These are phyloP conservation scores for Thielaviopsis euricoi DNA, from an alignment of 2,329 filamentous ascomycete genomes.

Conservation along the genomic window DNA sequence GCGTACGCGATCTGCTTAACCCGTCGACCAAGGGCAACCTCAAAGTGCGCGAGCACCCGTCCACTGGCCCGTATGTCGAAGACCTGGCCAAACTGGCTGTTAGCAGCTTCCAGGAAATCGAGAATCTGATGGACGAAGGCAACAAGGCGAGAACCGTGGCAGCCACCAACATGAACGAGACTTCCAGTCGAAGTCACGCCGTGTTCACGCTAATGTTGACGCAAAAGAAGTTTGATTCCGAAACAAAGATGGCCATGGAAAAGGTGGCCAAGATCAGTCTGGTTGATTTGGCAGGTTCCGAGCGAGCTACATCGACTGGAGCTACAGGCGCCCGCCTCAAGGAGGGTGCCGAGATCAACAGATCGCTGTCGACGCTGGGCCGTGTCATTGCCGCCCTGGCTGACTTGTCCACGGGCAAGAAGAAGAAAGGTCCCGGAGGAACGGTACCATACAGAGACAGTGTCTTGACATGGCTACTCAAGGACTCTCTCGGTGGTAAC, in stretches of 20 bases:
- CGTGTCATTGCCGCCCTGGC: slow-evolving; percentile 94
- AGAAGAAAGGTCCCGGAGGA: slow-evolving; percentile 55
- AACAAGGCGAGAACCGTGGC: slow-evolving; percentile 97
- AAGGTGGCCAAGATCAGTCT: slow-evolving; percentile 96
- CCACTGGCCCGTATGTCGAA: slow-evolving; percentile 94
- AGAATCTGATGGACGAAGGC: slow-evolving; percentile 96
- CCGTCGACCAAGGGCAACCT: slow-evolving; percentile 90
- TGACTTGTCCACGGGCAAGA: slow-evolving; percentile 73
- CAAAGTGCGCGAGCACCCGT: slow-evolving; percentile 93
- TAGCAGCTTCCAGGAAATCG: slow-evolving; percentile 84
- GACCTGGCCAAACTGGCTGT: slow-evolving; percentile 93
- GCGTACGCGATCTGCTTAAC: slow-evolving; percentile 88
- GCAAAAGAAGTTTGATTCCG: slow-evolving; percentile 77
- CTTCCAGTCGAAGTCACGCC: slow-evolving; percentile 91
- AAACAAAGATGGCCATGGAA: slow-evolving; percentile 94
- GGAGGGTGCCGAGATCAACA: slow-evolving; percentile 96
- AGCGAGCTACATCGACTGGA: slow-evolving; percentile 91
- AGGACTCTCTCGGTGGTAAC: slow-evolving; percentile 93
- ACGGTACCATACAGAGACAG: slow-evolving; percentile 95
- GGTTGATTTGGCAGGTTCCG: slow-evolving; percentile 93
- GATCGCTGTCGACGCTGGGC: slow-evolving; percentile 86
- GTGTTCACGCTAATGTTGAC: slow-evolving; percentile 94
- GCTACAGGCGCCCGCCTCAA: slow-evolving; percentile 90
- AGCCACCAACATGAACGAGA: slow-evolving; percentile 99
- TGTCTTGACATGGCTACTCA: slow-evolving; percentile 87